phyloP scores from a whole-genome alignment of 2,329 filamentous ascomycete genomes.

The Apiospora marii region DNA sequence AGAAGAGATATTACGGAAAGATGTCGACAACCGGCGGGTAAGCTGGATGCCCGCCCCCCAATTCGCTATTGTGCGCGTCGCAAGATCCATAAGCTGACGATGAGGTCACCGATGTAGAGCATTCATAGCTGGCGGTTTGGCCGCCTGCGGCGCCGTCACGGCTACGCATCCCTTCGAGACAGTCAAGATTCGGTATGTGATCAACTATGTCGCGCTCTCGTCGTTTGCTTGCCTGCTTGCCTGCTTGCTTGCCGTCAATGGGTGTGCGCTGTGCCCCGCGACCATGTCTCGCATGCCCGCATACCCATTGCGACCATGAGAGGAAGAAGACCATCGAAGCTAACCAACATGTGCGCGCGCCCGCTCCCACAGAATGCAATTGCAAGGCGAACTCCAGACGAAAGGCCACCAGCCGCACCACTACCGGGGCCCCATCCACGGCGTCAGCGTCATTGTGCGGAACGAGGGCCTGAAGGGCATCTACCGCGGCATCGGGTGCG shows the following conservation, averaged over 20 bases:
- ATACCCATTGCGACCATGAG: constrained; percentile 23
- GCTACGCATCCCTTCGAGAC: constrained; percentile 98
- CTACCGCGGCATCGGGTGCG: constrained; percentile 88
- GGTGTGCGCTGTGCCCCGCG: not conserved
- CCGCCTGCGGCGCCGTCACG: constrained; percentile 95
- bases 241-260: not conserved
- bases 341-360: constrained; percentile 7
- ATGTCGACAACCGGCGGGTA: constrained; percentile 45
- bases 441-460: constrained; percentile 85
- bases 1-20: constrained; percentile 26
- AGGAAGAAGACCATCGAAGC: constrained; percentile 13
- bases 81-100: constrained; percentile 12
- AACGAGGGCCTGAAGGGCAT: constrained; percentile 89
- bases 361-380: constrained; percentile 72
- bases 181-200: constrained; percentile 88
- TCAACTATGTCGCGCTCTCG: not conserved
- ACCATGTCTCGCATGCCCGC: not conserved
- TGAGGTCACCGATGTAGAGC: constrained; percentile 58
- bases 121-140: constrained; percentile 95
- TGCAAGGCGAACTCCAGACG: constrained; percentile 92
- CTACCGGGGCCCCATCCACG: constrained; percentile 92
- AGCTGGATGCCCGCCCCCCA: not conserved
- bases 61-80: not conserved
- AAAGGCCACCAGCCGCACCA: constrained; percentile 85
- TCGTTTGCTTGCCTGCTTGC: too few relatives aligned